Evolutionary conservation across 202 grass and related monocot genomes (phyloP).

Genomic region (Carex sylvatica): DNA sequence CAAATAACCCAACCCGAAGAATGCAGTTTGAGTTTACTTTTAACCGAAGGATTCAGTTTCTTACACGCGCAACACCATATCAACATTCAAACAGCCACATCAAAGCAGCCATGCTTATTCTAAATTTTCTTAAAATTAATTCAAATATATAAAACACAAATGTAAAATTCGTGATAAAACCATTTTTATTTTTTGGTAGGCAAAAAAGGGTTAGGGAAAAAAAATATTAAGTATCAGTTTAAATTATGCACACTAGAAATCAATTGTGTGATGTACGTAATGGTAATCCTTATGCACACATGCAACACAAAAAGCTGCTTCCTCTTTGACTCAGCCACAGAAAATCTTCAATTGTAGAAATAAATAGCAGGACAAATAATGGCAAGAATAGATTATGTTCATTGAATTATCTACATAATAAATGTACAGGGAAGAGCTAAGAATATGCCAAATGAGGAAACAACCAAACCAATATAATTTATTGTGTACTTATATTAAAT

Average conservation of each 20-base stretch:
- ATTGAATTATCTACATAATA: slow-evolving; percentile 20
- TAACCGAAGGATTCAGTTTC: not conserved
- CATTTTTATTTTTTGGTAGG: not conserved
- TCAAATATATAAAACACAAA: not conserved
- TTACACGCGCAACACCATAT: not conserved
- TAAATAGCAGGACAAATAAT: slow-evolving; percentile 14
- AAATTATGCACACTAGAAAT: not conserved
- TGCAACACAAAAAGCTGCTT: not conserved
- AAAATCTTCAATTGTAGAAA: slow-evolving; percentile 22
- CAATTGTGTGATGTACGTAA: not conserved
- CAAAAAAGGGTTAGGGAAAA: not conserved
- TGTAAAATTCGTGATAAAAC: not conserved
- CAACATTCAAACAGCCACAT: not conserved
- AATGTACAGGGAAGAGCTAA: not conserved
- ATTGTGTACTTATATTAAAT: not conserved
- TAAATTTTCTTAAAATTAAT: not conserved
- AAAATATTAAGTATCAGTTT: not conserved
- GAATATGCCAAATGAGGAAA: slow-evolving; percentile 16
- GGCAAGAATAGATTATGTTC: slow-evolving; percentile 7
- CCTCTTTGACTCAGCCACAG: not conserved
- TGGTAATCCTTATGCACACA: not conserved
- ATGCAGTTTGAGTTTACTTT: not conserved
- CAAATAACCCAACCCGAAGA: not conserved
- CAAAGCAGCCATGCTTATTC: not conserved
- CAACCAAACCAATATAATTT: not conserved